Conservation (phyloP, 2,329 filamentous ascomycete genomes). For the Boeremia exigua region DNA sequence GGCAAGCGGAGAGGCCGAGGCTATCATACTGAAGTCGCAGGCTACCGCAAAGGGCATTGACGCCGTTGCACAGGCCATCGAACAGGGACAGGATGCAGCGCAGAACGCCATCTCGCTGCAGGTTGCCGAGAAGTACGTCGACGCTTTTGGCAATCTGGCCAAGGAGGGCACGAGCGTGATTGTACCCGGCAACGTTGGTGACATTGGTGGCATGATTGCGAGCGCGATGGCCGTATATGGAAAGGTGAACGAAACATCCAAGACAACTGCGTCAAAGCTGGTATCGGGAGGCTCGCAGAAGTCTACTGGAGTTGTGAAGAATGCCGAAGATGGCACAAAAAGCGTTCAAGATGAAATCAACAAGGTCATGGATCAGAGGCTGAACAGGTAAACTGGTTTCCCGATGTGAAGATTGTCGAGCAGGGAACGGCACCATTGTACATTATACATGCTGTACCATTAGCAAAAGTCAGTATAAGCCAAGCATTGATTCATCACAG, state of each 20-base stretch:
- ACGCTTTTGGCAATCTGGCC: slow-evolving; percentile 88
- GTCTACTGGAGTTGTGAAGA: slow-evolving; percentile 30
- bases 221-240: slow-evolving; percentile 95
- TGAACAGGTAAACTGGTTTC: slow-evolving; percentile 31
- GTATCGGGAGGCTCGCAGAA: slow-evolving; percentile 22
- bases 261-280: slow-evolving; percentile 64
- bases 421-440: slow-evolving; percentile 30
- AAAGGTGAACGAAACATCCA: slow-evolving; percentile 85
- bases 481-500: slow-evolving; percentile 29
- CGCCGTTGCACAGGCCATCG: slow-evolving; percentile 78
- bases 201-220: slow-evolving; percentile 96
- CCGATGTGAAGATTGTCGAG: neutral
- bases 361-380: slow-evolving; percentile 44
- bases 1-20: slow-evolving; percentile 91
- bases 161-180: slow-evolving; percentile 96
- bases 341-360: slow-evolving; percentile 42
- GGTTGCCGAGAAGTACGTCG: slow-evolving; percentile 97
- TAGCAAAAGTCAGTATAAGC: slow-evolving; percentile 29
- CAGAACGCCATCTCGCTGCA: slow-evolving; percentile 84
- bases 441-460: slow-evolving; percentile 42
- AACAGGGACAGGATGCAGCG: slow-evolving; percentile 74
- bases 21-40: slow-evolving; percentile 82
- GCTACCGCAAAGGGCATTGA: slow-evolving; percentile 91
- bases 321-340: slow-evolving; percentile 30
- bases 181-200: slow-evolving; percentile 94